phyloP scores from a whole-genome alignment of 345 rosid genomes.

The Pugionium dolabratum region DNA sequence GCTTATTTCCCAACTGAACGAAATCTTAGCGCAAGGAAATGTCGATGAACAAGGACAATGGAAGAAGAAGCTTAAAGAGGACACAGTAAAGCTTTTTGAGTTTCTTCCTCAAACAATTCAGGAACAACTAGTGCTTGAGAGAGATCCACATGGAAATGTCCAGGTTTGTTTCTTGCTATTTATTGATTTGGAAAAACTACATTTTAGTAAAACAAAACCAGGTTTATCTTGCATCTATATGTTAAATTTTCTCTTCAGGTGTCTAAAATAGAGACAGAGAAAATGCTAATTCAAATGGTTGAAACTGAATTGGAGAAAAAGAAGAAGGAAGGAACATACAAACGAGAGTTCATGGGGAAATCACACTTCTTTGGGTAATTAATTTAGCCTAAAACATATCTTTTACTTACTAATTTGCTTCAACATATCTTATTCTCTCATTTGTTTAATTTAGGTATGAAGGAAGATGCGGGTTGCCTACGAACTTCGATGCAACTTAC shows the following conservation, averaged over 20 bases:
- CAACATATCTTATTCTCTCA: conserved; percentile 6
- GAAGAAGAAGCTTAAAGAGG: conserved; percentile 74
- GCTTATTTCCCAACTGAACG: conserved; percentile 87
- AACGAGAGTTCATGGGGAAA: conserved; percentile 69
- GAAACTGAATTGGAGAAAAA: conserved; percentile 90
- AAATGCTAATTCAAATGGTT: conserved; percentile 98
- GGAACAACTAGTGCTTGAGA: conserved; percentile 93
- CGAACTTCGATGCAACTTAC: conserved; percentile 87
- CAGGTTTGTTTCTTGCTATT: conserved; percentile 52
- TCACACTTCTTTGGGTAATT: conserved; percentile 95
- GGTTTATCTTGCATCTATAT: conserved; percentile 5
- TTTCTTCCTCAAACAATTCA: conserved; percentile 82
- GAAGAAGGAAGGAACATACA: conserved; percentile 67
- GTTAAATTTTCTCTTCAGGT: conserved; percentile 49
- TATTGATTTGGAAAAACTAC: neutral
- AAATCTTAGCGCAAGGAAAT: conserved; percentile 75
- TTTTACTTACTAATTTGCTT: conserved; percentile 1
- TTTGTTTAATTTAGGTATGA: conserved; percentile 62
- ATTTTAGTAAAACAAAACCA: neutral
- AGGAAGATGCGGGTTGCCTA: conserved; percentile 97
- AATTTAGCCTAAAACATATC: neutral
- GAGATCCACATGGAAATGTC: conserved; percentile 99
- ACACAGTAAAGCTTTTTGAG: conserved; percentile 74
- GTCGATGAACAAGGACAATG: conserved; percentile 78
- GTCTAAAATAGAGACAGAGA: conserved; percentile 96